Conservation (phyloP, 2,329 filamentous ascomycete genomes). For the Proliferodiscus dingleyae region DNA sequence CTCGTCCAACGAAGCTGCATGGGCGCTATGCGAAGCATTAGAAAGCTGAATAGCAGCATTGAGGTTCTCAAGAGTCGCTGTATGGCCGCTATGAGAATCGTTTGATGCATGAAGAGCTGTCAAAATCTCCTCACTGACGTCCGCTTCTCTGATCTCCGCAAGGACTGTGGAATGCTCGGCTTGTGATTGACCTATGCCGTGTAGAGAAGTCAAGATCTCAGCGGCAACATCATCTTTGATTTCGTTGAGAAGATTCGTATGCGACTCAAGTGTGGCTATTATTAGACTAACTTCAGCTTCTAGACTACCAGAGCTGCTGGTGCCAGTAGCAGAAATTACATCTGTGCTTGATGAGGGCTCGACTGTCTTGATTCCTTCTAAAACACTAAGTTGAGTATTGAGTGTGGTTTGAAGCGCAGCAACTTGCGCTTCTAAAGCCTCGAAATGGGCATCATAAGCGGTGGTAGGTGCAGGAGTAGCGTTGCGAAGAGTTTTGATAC, state of each 20-base stretch:
- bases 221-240: conserved; percentile 30
- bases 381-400: conserved; percentile 12
- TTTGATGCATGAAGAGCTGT: conserved; percentile 26
- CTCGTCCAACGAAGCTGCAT: conserved; percentile 16
- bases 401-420: conserved; percentile 19
- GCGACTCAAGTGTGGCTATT: conserved; percentile 19
- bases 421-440: conserved; percentile 19
- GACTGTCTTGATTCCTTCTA: conserved; percentile 17
- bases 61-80: conserved; percentile 14
- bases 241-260: conserved; percentile 24
- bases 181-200: conserved; percentile 21
- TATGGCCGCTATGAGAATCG: conserved; percentile 20
- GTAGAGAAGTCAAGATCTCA: conserved; percentile 29
- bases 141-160: conserved; percentile 23
- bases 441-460: conserved; percentile 7
- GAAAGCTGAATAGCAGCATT: conserved; percentile 15
- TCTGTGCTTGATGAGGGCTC: conserved; percentile 8
- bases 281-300: conserved; percentile 15
- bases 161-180: conserved; percentile 19
- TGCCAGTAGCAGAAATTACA: conserved; percentile 6
- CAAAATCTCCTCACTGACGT: conserved; percentile 30
- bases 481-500: conserved; percentile 7
- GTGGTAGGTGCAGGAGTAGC: background rate
- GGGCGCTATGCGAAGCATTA: conserved; percentile 15
- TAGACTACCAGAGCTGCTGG: background rate